Evolutionary conservation across 2,329 filamentous ascomycete genomes (phyloP), one percentile per base, ranked within the genome.

Genomic region (Colletotrichum sp.): DNA sequence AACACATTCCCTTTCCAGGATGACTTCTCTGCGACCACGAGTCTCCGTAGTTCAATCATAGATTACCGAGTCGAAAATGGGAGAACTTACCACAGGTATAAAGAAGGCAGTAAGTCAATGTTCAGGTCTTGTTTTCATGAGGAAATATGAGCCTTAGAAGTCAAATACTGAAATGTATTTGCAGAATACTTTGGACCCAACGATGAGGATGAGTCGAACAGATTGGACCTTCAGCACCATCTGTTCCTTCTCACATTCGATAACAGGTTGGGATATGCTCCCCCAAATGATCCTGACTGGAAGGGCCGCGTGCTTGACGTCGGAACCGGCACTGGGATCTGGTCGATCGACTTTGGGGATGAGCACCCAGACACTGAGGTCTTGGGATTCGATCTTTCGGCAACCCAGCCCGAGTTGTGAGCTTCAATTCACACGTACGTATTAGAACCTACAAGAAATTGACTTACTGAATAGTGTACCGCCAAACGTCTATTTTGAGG

Each of bases 401-500:
- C 86, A 0, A 87, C 86, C 4, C 85, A 87, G 32, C 84, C 85
- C 1, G 75, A 72, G 2, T 84, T 84, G 82, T 84, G 77, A 15
- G 81, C 19, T 69, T 0, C 6, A 55, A 28, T 22, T 71, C 16
- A 27, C 77, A 6, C 48, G 72, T 57, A 9, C 44, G n/a, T 13
- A 36, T 55, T 19, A 2, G 6, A 61, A 59, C 13, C 27, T 19
- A 22, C 5, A 12, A 2, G 5, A 13, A 22, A 27, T 32, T 74
- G 16, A 73, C 55, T 13, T 5, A 13, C 7, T 36, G 5, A n/a
- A 5, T 9, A 80, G 79, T 71, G 85, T 87, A 5, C 87, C 87
- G 1, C 84, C 85, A 0, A 89, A 90, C 73, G 82, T 87, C 59
- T 79, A 80, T 6, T 89, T 89, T 77, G 83, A 86, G 48, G 79